These are phyloP conservation scores for Nemania sp. DNA, from an alignment of 2,329 filamentous ascomycete genomes.

Conservation along the genomic window DNA sequence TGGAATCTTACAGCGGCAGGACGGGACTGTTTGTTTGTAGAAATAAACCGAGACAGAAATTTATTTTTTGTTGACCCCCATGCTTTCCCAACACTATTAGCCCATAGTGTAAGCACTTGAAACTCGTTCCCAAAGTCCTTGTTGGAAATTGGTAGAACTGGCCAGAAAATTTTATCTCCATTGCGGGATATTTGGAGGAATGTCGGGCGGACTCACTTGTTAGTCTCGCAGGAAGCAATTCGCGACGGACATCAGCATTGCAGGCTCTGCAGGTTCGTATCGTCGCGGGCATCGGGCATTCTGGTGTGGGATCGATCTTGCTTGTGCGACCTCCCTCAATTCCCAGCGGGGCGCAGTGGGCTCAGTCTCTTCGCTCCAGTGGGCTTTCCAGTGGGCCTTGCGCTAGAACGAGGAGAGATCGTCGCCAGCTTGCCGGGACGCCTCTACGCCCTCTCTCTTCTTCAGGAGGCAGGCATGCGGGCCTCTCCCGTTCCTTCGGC, in stretches of 20 bases:
- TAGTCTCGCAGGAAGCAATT: slow-evolving; percentile 2
- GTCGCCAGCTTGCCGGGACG: slow-evolving; percentile 20
- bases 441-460: too few species aligned
- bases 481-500: not conserved
- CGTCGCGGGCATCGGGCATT: slow-evolving; percentile 21
- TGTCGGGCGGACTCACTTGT: not conserved
- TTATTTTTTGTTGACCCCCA: too few species aligned
- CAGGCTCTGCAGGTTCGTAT: slow-evolving; percentile 9
- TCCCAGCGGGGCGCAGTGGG: not conserved
- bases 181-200: slow-evolving; percentile 10
- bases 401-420: slow-evolving; percentile 24
- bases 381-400: slow-evolving; percentile 11
- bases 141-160: not conserved
- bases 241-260: slow-evolving; percentile 14
- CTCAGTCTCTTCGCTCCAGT: not conserved
- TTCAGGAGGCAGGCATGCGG: too few species aligned
- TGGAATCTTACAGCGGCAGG: too few species aligned
- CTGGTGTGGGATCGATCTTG: slow-evolving; percentile 22
- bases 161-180: not conserved
- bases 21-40: too few species aligned
- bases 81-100: too few species aligned
- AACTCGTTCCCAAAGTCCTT: not conserved
- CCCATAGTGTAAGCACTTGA: too few species aligned
- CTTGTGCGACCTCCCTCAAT: slow-evolving; percentile 7
- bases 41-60: too few species aligned